Evolutionary conservation across 768 basidiomycete genomes (phyloP), one percentile per base, ranked within the genome.

Genomic region (Suillus occidentalis): DNA sequence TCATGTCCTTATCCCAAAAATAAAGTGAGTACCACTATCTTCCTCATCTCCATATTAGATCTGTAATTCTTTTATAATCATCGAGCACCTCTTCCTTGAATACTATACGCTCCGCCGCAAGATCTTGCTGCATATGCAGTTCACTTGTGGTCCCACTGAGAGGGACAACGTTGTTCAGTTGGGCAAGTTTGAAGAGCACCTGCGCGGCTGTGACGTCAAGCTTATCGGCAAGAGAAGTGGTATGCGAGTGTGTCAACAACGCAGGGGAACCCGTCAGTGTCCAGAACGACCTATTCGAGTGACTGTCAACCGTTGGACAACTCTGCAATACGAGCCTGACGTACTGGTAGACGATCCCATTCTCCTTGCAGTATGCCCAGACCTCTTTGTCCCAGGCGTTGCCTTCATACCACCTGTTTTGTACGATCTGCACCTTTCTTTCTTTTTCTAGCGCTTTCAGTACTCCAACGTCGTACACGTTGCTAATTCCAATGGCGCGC

Each of bases 391-490:
- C 91, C 89, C 91, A 95, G 6, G 76, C 80, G 65, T 94, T 95
- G 6, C 86, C 88, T 72, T 92, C 87, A 69, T 88, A 90, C 92
- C 93, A 96, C 58, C 93, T 79, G 73, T 93, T 92, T 74, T 94
- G 93, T 18, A 95, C 90, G 37, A 93, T 85, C 63, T 91, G 84
- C 6, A 91, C 84, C 65, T 84, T 82, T 62, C 87, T 79, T 68
- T 83, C 78, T 20, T 81, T 77, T 43, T 81, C 81, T 52, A 93
- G 74, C 18, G 82, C 81, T 36, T 79, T 74, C 16, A 95, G 82
- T 14, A 86, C 65, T 4, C 71, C 70, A 2, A 87, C 81, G 65
- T 92, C 88, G 69, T 94, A 92, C 5, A 86, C 81, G 72, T 94
- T 94, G 78, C 90, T 91, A 56, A 95, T 79, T 1, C 93, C 92